Evolutionary conservation across 768 basidiomycete species (phyloP), one percentile per base, ranked within the genome.

Genomic region (Postia placenta): DNA sequence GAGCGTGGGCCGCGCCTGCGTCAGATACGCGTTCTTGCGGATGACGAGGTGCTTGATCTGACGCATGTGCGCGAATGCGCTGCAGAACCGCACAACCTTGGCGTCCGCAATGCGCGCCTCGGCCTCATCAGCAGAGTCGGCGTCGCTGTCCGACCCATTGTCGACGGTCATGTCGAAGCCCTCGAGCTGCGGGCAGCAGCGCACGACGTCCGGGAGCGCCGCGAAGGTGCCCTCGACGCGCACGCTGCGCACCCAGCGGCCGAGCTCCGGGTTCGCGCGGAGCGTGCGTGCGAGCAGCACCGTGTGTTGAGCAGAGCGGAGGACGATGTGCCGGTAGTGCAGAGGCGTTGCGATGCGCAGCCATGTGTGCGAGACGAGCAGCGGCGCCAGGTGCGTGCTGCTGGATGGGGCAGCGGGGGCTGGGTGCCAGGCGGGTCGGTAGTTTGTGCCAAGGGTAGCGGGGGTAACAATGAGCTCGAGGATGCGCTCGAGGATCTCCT

Each of bases 1-100:
- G 28, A 68, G 68, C 25, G 65, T 64, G 2, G 74, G 68, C 25
- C 74, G 71, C 1, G 71, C 67, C 47, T 75, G 72, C 4, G 79
- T 80, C 50, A 84, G 72, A 60, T 84, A 85, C 1, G 74, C 71
- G 15, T 68, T 67, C 59, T 83, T 85, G 37, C 78, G 74, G 38
- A 86, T 54, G 15, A 73, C 71, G 45, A 86, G 64, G 54, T 75
- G 73, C 12, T 59, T 62, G 46, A 85, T 57, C 4, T 47, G 52
- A 1, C 51, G 53, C 30, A 76, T 55, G n/a, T 53, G 51, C n/a
- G 58, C 52, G 37, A 84, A 66, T 0, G 68, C 73, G 11, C 59
- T 54, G 48, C 69, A 73, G 41, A 79, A 76, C 19, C 63, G 67
- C 6, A 41, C 38, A 4, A 56, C 41, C 12, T 35, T 28, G 22